Evolutionary conservation across 805 yeast genomes (phyloP).

Genomic region (Zygosaccharomyces pseudorouxii): DNA sequence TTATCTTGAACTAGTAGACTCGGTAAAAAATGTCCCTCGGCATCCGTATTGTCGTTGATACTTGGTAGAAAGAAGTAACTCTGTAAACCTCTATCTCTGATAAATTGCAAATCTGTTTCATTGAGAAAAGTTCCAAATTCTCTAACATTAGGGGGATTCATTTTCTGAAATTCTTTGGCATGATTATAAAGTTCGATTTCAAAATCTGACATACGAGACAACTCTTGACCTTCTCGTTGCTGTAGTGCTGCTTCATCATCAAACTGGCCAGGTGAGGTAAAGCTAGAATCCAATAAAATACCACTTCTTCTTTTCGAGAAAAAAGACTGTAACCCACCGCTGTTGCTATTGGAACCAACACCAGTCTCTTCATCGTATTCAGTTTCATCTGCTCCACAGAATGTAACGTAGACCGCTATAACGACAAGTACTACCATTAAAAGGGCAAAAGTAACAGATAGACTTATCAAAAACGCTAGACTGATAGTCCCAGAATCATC

Average conservation of each 20-base stretch:
- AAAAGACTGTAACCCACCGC: slow-evolving; percentile 20
- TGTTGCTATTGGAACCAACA: slow-evolving; percentile 11
- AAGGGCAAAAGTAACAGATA: slow-evolving; percentile 34
- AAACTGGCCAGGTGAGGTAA: slow-evolving; percentile 28
- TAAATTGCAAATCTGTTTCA: slow-evolving; percentile 25
- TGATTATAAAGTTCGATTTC: slow-evolving; percentile 33
- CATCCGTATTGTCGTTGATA: slow-evolving; percentile 34
- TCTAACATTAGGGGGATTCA: slow-evolving; percentile 31
- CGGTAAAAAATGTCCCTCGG: slow-evolving; percentile 33
- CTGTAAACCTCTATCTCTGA: slow-evolving; percentile 36
- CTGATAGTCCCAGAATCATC: slow-evolving; percentile 32
- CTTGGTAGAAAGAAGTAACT: slow-evolving; percentile 34
- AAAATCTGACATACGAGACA: slow-evolving; percentile 30
- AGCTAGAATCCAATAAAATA: slow-evolving; percentile 29
- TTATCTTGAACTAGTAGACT: slow-evolving; percentile 35
- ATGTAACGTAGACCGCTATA: slow-evolving; percentile 34
- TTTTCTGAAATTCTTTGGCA: slow-evolving; percentile 29
- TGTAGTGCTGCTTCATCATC: slow-evolving; percentile 27
- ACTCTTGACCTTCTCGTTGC: slow-evolving; percentile 25
- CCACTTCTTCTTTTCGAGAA: slow-evolving; percentile 28
- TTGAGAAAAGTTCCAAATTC: slow-evolving; percentile 32
- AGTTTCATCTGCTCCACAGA: slow-evolving; percentile 32
- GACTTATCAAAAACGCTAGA: slow-evolving; percentile 32
- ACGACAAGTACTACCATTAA: slow-evolving; percentile 30
- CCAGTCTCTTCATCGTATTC: slow-evolving; percentile 33